Conservation (phyloP, 768 basidiomycete genomes). For the Termitomyces bulborhizus region DNA sequence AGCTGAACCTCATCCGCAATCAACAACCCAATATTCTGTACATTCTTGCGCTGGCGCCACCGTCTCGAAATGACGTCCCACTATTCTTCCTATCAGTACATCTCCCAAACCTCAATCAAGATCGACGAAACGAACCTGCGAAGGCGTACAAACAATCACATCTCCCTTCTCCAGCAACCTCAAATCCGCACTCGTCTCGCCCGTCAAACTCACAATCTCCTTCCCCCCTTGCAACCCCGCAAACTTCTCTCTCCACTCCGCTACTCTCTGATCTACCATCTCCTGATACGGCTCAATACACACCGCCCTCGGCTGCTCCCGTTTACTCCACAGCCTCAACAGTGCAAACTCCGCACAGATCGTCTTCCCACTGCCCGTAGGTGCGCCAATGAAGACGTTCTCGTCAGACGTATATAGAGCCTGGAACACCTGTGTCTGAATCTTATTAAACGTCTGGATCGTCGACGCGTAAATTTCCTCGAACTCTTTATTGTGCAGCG, state of each 20-base stretch:
- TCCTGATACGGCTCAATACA: constrained; percentile 97
- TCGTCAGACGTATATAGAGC: constrained; percentile 95
- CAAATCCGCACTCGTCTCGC: constrained; percentile 90
- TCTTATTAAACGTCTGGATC: constrained; percentile 93
- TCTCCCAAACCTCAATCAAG: neutral
- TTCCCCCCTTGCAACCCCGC: constrained; percentile 81
- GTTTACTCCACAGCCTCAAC: constrained; percentile 90
- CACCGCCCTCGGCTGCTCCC: constrained; percentile 76
- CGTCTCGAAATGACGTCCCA: constrained; percentile 94
- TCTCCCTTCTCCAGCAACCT: constrained; percentile 87
- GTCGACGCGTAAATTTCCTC: constrained; percentile 79
- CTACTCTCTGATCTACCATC: constrained; percentile 88
- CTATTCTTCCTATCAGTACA: constrained; percentile 28
- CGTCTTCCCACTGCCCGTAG: constrained; percentile 96
- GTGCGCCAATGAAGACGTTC: constrained; percentile 94
- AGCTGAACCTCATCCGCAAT: constrained; percentile 96
- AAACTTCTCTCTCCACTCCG: constrained; percentile 89
- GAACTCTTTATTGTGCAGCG: constrained; percentile 90
- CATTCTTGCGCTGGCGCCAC: constrained; percentile 97
- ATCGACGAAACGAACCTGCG: constrained; percentile 52
- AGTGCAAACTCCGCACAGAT: constrained; percentile 97
- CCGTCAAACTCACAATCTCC: constrained; percentile 89
- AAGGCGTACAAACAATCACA: constrained; percentile 90
- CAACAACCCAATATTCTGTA: constrained; percentile 86
- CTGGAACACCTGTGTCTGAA: constrained; percentile 98